Evolutionary conservation across 352 stramenopile genomes (phyloP).

Genomic region (Globisporangium heterothallicum): DNA sequence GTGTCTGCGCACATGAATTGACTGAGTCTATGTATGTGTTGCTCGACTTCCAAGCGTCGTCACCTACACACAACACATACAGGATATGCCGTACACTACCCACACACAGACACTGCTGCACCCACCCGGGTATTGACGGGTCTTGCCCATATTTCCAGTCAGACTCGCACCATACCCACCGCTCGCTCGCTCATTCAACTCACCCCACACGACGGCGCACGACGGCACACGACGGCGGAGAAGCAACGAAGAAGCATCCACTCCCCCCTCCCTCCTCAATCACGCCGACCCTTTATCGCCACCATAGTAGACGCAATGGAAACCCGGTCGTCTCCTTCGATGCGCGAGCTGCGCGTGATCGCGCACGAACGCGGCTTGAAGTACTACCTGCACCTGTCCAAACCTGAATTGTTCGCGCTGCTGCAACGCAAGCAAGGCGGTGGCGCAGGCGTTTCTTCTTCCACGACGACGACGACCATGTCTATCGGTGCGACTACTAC

Average conservation of each 20-base stretch:
- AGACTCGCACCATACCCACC: neutral
- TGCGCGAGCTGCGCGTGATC: slow-evolving; percentile 64
- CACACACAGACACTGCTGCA: neutral
- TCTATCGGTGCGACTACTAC: neutral
- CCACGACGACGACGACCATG: neutral
- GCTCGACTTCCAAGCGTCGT: neutral
- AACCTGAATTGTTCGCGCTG: slow-evolving; percentile 72
- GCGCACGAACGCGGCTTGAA: slow-evolving; percentile 75
- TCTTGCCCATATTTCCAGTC: neutral
- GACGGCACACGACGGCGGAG: neutral
- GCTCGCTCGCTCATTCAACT: neutral
- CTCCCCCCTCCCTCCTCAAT: no score
- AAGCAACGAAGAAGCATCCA: neutral
- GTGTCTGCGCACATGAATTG: no score
- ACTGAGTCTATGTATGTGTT: no score
- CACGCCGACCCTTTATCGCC: neutral
- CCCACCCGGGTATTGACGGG: neutral
- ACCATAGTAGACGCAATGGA: slow-evolving; percentile 36
- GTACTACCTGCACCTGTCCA: slow-evolving; percentile 80
- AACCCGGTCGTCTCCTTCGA: slow-evolving; percentile 77
- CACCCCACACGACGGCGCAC: neutral
- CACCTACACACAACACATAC: neutral
- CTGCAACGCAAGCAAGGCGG: slow-evolving; percentile 73
- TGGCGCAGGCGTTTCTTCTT: slow-evolving; percentile 15
- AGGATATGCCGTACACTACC: neutral